Conservation (phyloP, 2,329 filamentous ascomycete species). For the Calonectria pseudoturangicola region DNA sequence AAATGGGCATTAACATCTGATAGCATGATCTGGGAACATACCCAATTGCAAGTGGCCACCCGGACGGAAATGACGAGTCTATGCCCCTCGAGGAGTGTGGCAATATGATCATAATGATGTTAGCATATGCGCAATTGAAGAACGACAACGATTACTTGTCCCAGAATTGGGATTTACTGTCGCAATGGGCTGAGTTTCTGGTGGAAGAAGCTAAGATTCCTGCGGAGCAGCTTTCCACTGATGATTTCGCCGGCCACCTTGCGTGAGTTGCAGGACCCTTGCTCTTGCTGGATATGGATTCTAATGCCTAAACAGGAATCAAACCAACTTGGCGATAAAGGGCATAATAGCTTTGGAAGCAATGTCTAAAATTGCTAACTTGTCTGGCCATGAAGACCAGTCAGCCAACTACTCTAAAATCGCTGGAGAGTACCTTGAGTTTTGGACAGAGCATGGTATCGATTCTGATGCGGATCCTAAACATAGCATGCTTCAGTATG, state of each 20-base stretch:
- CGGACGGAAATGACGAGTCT: conserved; percentile 81
- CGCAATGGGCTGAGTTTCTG: conserved; percentile 86
- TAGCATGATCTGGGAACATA: conserved; percentile 85
- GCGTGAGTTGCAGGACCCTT: conserved; percentile 5
- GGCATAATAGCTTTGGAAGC: conserved; percentile 89
- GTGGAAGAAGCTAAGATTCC: conserved; percentile 84
- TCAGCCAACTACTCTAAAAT: conserved; percentile 76
- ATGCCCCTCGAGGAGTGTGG: conserved; percentile 88
- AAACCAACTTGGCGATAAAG: conserved; percentile 89
- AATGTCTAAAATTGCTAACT: conserved; percentile 81
- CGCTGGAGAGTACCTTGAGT: conserved; percentile 80
- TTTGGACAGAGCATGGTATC: conserved; percentile 83
- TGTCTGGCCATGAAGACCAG: conserved; percentile 75
- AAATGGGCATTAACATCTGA: neutral
- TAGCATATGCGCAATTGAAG: conserved; percentile 78
- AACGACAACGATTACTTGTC: conserved; percentile 73
- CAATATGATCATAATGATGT: conserved; percentile 88
- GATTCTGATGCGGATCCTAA: conserved; percentile 77
- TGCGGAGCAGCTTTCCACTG: conserved; percentile 85
- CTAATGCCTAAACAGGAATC: conserved; percentile 68
- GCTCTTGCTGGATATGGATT: neutral
- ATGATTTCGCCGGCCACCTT: conserved; percentile 83
- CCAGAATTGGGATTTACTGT: conserved; percentile 82
- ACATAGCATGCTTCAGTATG: conserved; percentile 87
- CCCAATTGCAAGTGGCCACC: conserved; percentile 82